These are phyloP conservation scores for Stentor roeselii DNA, from an alignment of 73 alveolate genomes.

Conservation along the genomic window DNA sequence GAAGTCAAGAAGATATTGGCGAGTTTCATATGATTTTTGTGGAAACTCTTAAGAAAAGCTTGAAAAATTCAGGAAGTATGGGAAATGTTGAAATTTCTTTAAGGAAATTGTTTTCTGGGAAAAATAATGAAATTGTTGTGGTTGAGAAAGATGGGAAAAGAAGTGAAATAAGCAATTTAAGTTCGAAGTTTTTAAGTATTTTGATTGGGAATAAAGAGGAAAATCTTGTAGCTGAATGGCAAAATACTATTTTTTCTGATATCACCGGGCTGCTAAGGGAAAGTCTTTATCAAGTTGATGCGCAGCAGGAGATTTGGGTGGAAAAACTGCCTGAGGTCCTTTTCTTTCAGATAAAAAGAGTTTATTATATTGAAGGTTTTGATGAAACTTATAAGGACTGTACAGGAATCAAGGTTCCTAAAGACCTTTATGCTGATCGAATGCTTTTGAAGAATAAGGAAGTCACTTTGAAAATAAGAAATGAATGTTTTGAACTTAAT, in stretches of 20 bases:
- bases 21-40: conserved; percentile 75
- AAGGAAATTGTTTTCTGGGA: conserved; percentile 38
- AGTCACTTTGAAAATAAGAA: conserved; percentile 29
- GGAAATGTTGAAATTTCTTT: neutral
- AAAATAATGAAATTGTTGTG: conserved; percentile 23
- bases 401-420: conserved; percentile 62
- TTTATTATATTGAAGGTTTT: conserved; percentile 41
- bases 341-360: conserved; percentile 63
- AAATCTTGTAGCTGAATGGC: conserved; percentile 70
- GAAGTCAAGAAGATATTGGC: conserved; percentile 84
- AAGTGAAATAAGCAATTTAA: conserved; percentile 21
- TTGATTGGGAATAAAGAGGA: conserved; percentile 47
- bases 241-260: no score
- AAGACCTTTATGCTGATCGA: conserved; percentile 66
- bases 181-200: conserved; percentile 50
- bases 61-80: conserved; percentile 25
- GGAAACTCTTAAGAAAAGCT: conserved; percentile 70
- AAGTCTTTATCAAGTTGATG: conserved; percentile 57
- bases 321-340: conserved; percentile 52
- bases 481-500: neutral
- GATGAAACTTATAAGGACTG: conserved; percentile 44
- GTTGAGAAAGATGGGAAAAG: conserved; percentile 25
- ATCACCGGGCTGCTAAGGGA: conserved; percentile 29
- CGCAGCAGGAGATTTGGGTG: conserved; percentile 55
- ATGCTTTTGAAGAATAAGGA: conserved; percentile 52